These are phyloP conservation scores for Beauveria medogensis DNA, from an alignment of 2,329 filamentous ascomycete species.

Conservation along the genomic window DNA sequence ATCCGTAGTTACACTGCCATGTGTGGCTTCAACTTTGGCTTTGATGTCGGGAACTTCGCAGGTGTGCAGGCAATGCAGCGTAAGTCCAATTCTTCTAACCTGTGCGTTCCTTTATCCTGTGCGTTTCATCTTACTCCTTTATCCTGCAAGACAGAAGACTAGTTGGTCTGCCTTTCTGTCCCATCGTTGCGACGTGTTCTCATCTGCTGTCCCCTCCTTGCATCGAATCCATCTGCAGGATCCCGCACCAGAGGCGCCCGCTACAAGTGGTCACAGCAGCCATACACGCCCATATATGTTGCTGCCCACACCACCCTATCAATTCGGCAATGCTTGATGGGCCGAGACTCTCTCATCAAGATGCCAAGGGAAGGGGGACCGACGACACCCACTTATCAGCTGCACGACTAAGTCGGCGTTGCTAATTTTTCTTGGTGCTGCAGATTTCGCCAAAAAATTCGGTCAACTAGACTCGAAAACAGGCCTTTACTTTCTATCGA, in stretches of 20 bases:
- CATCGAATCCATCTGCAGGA: background rate
- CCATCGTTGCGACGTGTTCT: background rate
- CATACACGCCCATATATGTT: background rate
- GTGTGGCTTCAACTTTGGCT: constrained; percentile 21
- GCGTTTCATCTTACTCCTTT: no score
- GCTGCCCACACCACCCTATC: constrained; percentile 3
- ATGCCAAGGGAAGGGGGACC: background rate
- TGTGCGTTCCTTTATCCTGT: no score
- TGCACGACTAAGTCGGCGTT: background rate
- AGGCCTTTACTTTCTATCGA: constrained; percentile 14
- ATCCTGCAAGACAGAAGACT: no score
- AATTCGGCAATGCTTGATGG: background rate
- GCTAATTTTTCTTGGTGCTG: background rate
- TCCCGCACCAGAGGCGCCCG: background rate
- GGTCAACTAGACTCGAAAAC: constrained; percentile 15
- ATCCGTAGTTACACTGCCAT: constrained; percentile 16
- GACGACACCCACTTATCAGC: background rate
- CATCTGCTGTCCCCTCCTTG: background rate
- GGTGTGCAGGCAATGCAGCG: constrained; percentile 20
- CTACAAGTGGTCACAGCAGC: background rate
- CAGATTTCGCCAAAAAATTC: constrained; percentile 17
- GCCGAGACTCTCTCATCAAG: background rate
- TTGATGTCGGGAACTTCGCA: constrained; percentile 20
- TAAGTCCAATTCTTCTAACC: background rate
- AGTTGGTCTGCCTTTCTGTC: background rate